Conservation (phyloP, 2,329 filamentous ascomycete species). For the Seiridium cupressi region DNA sequence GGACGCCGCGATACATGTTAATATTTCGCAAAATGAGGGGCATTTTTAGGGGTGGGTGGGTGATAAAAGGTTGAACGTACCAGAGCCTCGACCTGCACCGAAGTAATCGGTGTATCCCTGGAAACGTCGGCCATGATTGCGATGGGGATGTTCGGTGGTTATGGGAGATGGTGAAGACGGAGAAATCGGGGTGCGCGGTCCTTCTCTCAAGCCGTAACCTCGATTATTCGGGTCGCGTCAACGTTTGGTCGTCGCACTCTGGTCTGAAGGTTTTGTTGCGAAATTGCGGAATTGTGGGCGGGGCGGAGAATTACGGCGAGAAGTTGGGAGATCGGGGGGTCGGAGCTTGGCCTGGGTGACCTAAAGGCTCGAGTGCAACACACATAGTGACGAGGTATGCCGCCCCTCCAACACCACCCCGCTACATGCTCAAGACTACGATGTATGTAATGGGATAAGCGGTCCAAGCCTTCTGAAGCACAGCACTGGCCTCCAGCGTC, state of each 20-base stretch:
- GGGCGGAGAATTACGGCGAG: slow-evolving; percentile 6
- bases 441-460: too few relatives aligned
- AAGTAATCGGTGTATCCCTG: slow-evolving; percentile 74
- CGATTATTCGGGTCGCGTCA: neutral
- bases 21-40: slow-evolving; percentile 18
- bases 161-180: neutral
- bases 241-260: neutral
- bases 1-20: neutral
- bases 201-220: slow-evolving; percentile 1
- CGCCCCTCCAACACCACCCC: too few relatives aligned
- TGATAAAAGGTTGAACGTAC: slow-evolving; percentile 54
- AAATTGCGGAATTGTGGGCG: slow-evolving; percentile 9
- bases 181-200: neutral
- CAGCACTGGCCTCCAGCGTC: neutral
- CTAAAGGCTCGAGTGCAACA: too few relatives aligned
- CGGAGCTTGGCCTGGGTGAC: neutral
- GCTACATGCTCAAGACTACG: too few relatives aligned
- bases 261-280: slow-evolving; percentile 8
- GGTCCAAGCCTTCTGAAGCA: neutral
- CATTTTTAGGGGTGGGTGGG: slow-evolving; percentile 21
- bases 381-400: too few relatives aligned
- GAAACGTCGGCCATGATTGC: slow-evolving; percentile 56
- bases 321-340: neutral
- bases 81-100: slow-evolving; percentile 92
- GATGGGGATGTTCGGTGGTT: slow-evolving; percentile 16